A percentile compares a stretch with the other conserved stretches of the same genome.
Evolutionary conservation across 495 filamentous ascomycete species (phyloP).

Genomic region (Daldinia loculata): DNA sequence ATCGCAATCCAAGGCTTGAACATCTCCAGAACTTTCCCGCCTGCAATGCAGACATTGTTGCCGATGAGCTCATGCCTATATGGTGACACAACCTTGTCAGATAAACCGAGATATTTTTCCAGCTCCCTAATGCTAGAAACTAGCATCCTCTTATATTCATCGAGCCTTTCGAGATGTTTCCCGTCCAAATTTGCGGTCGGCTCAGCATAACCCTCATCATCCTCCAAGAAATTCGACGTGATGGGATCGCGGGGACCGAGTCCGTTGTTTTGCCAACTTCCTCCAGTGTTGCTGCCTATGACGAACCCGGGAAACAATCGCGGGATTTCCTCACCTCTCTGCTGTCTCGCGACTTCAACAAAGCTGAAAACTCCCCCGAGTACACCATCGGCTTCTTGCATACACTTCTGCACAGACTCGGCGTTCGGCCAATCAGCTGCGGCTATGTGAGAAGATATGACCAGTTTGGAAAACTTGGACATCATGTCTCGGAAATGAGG

Average conservation of each 20-base stretch:
- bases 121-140: constrained; percentile 82
- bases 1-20: constrained; percentile 87
- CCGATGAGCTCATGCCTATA: constrained; percentile 75
- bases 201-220: constrained; percentile 79
- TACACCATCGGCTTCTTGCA: constrained; percentile 95
- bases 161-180: constrained; percentile 79
- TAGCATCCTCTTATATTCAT: constrained; percentile 82
- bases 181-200: constrained; percentile 76
- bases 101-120: constrained; percentile 80
- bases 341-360: constrained; percentile 91
- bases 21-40: constrained; percentile 79
- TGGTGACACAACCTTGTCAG: constrained; percentile 78
- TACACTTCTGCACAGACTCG: constrained; percentile 91
- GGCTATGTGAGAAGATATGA: constrained; percentile 97
- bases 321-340: constrained; percentile 86
- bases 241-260: constrained; percentile 72
- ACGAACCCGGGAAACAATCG: constrained; percentile 94
- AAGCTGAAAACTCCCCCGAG: constrained; percentile 93
- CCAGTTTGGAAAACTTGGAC: constrained; percentile 98
- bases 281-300: constrained; percentile 78
- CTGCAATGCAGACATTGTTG: constrained; percentile 76
- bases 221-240: constrained; percentile 82
- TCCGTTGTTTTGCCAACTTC: constrained; percentile 94
- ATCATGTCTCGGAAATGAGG: constrained; percentile 99
- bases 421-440: constrained; percentile 88